Evolutionary conservation across 1,284 basidiomycete genomes (phyloP), one percentile per base, ranked within the genome.

Genomic region (Microbotryum intermedium): DNA sequence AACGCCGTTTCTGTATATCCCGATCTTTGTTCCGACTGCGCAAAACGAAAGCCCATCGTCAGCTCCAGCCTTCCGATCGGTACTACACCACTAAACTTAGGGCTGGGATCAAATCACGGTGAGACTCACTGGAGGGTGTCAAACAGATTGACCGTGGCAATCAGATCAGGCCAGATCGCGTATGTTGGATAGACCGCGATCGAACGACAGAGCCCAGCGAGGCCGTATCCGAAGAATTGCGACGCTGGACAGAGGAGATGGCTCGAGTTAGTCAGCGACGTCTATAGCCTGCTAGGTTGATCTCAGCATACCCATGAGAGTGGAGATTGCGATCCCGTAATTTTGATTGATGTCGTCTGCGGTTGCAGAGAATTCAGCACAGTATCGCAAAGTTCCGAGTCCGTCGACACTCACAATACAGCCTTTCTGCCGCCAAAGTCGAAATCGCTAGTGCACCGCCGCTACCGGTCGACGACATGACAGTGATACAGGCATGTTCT

Each of bases 121-220:
- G 34, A 13, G 10, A 34, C 34, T 13, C 16, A 34, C 34, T 82
- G 79, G 30, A 82, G 72, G 8, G 80, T 77, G 60, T 82, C 79
- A 71, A 82, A 79, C 11, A 82, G 79, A 3, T 80, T 76, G 16
- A 83, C 80, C 2, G 79, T 81, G 0, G 82, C 6, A 6, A 59
- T 34, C 20, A 57, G 58, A 34, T 34, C 4, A 13, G 34, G 34
- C 28, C 26, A 59, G 29, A 59, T 21, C 11, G 46, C 46, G 21
- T 59, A 59, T n/a, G 58, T 58, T 3, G 58, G 58, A 26, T 39
- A 59, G 16, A 57, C 28, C 18, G 47, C 28, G 47, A 56, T 53
- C 25, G 43, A 48, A 23, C 54, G 43, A n/a, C 51, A n/a, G 45
- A 56, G 43, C n/a, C 54, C 54, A 11, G n/a, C 43, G 26, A 56